Conservation (phyloP, 257 asterid species). For the Thymus mandschuricus region DNA sequence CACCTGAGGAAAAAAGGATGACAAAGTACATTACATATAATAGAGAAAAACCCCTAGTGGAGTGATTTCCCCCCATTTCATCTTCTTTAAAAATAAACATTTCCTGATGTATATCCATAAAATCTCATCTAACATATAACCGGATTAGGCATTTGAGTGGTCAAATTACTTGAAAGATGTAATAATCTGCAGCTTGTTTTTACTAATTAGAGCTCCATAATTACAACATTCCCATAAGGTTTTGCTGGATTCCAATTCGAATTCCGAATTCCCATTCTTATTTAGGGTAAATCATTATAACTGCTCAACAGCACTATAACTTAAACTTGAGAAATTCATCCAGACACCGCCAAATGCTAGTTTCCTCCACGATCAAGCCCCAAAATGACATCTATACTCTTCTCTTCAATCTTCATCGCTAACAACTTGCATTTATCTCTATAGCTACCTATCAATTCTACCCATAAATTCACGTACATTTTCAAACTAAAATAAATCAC, state of each 20-base stretch:
- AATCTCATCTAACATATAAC: constrained; percentile 10
- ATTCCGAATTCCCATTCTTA: neutral
- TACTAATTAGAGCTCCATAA: constrained; percentile 9
- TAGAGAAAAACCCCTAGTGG: neutral
- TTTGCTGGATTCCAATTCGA: neutral
- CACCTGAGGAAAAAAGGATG: constrained; percentile 28
- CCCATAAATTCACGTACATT: constrained; percentile 4
- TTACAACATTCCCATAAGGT: neutral
- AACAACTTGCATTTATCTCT: constrained; percentile 11
- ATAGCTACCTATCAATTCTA: constrained; percentile 11
- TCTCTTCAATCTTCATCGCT: constrained; percentile 1
- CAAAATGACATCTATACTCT: neutral
- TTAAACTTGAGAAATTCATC: constrained; percentile 16
- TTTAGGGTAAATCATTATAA: neutral
- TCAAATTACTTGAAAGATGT: neutral
- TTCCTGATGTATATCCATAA: neutral
- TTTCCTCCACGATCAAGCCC: constrained; percentile 15
- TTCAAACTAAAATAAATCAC: constrained; percentile 1
- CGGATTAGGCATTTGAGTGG: constrained; percentile 19
- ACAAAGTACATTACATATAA: neutral
- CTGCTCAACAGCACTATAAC: neutral
- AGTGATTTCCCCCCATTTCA: neutral
- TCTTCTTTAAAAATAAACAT: neutral
- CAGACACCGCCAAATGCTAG: neutral
- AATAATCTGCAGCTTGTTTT: neutral